Evolutionary conservation across 306 rosid species (phyloP).

Genomic region (Arachis stenosperma): DNA sequence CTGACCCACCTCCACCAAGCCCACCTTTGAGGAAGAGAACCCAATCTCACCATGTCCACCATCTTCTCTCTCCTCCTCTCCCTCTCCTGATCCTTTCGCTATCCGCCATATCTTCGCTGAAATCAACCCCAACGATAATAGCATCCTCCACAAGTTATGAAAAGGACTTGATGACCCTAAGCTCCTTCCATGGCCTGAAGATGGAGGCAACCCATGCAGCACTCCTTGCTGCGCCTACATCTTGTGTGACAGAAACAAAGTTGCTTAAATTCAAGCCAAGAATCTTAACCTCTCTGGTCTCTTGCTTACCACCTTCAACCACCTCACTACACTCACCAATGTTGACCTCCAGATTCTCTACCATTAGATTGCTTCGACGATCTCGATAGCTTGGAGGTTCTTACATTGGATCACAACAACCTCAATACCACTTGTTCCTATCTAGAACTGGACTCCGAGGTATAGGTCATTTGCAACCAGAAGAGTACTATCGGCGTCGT

Average conservation of each 20-base stretch:
- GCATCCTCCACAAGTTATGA: slow-evolving; percentile 60
- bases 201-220: slow-evolving; percentile 75
- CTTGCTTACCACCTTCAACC: slow-evolving; percentile 66
- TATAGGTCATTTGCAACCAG: no score
- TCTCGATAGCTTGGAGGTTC: slow-evolving; percentile 55
- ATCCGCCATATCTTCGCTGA: slow-evolving; percentile 20
- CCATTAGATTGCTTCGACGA: slow-evolving; percentile 78
- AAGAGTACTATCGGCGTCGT: no score
- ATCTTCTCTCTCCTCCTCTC: slow-evolving; percentile 2
- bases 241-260: slow-evolving; percentile 57
- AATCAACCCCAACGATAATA: slow-evolving; percentile 69
- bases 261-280: slow-evolving; percentile 80
- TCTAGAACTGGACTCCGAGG: no score
- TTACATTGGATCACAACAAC: slow-evolving; percentile 71
- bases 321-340: slow-evolving; percentile 64
- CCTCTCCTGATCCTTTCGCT: slow-evolving; percentile 40
- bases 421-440: slow-evolving; percentile 62
- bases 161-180: slow-evolving; percentile 65
- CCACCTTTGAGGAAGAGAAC: no score
- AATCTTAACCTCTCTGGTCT: slow-evolving; percentile 65
- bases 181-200: slow-evolving; percentile 76
- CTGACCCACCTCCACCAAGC: no score
- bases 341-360: slow-evolving; percentile 79
- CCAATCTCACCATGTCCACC: slow-evolving; percentile 50
- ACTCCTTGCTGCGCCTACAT: slow-evolving; percentile 57